These are phyloP conservation scores for Pyrenochaeta sp. DNA, from an alignment of 2,329 filamentous ascomycete genomes.

Conservation along the genomic window DNA sequence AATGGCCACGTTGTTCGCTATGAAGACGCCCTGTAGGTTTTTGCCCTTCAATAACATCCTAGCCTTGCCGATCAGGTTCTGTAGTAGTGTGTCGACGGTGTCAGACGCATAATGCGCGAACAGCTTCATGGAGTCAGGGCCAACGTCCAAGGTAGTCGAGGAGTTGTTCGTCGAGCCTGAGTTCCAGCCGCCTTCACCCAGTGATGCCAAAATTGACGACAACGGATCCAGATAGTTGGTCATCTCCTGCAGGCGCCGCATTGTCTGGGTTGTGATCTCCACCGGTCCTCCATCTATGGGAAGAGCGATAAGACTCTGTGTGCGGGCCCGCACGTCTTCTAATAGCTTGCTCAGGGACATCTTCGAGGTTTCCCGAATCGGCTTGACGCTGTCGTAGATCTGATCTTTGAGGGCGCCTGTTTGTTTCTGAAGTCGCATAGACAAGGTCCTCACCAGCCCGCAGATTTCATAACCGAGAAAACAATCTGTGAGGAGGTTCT, in stretches of 20 bases:
- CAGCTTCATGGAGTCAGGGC: constrained; percentile 85
- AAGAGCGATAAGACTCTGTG: constrained; percentile 70
- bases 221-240: constrained; percentile 86
- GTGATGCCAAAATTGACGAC: constrained; percentile 86
- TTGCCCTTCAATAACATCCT: constrained; percentile 75
- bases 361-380: constrained; percentile 91
- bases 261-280: constrained; percentile 81
- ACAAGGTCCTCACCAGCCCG: constrained; percentile 83
- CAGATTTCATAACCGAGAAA: constrained; percentile 95
- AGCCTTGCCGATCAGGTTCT: constrained; percentile 77
- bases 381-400: constrained; percentile 85
- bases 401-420: constrained; percentile 87
- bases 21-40: constrained; percentile 82
- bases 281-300: constrained; percentile 81
- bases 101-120: constrained; percentile 91
- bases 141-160: constrained; percentile 78
- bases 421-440: constrained; percentile 78
- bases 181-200: constrained; percentile 91
- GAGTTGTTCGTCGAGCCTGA: constrained; percentile 62
- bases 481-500: constrained; percentile 87
- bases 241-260: constrained; percentile 86
- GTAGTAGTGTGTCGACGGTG: constrained; percentile 82
- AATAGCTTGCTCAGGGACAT: constrained; percentile 82
- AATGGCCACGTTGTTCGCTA: constrained; percentile 86
- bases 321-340: constrained; percentile 79